A percentile compares a stretch with the other conserved stretches of the same genome.
Evolutionary conservation across 164 flowering plant species (phyloP).

Genomic region (Cinnamomum micranthum): DNA sequence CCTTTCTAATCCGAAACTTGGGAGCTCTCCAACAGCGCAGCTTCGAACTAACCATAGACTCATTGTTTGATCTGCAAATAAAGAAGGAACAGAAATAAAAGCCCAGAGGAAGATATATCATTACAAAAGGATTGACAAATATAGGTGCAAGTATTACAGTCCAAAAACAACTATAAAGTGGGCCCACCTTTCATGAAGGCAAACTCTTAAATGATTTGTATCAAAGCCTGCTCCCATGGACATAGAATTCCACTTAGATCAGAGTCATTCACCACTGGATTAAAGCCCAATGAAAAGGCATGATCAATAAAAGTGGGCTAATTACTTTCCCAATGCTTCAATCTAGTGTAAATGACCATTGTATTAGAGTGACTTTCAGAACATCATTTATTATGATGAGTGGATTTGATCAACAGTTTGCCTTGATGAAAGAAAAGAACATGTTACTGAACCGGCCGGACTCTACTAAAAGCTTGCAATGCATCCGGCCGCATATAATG

Average conservation of each 20-base stretch:
- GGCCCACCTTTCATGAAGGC: neutral
- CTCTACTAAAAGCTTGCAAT: too few species aligned
- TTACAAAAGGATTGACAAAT: neutral
- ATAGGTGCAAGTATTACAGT: neutral
- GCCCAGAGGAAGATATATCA: neutral
- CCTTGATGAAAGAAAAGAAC: too few species aligned
- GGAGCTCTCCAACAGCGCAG: conserved; percentile 59
- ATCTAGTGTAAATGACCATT: too few species aligned
- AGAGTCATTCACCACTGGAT: neutral
- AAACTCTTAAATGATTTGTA: neutral
- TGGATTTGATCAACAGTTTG: too few species aligned
- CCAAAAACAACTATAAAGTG: neutral
- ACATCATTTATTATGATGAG: too few species aligned
- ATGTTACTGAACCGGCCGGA: too few species aligned
- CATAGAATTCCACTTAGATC: neutral
- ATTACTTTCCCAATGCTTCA: neutral
- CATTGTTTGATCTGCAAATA: conserved; percentile 35
- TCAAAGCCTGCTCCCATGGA: neutral
- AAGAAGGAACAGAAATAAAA: neutral
- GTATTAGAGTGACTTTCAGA: too few species aligned
- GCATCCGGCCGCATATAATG: too few species aligned
- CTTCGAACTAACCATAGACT: conserved; percentile 21
- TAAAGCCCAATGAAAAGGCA: neutral
- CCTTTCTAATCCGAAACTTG: conserved; percentile 39
- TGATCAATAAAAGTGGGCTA: neutral